Conservation (phyloP, 2,329 filamentous ascomycete species). For the Macroventuria anomochaeta region DNA sequence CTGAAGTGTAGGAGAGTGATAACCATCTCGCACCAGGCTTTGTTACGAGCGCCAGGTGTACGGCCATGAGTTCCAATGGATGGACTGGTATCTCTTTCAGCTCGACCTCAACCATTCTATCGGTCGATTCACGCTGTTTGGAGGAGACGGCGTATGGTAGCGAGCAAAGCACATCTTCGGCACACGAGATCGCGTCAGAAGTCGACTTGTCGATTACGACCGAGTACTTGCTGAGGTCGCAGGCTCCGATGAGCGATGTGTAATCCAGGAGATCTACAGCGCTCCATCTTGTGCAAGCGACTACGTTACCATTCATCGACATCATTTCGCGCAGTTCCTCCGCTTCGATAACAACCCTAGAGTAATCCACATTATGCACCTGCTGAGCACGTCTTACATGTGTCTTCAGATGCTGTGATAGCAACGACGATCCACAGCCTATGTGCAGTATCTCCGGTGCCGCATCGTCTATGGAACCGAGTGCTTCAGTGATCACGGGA, state of each 20-base stretch:
- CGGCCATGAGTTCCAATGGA: constrained; percentile 48
- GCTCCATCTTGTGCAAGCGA: constrained; percentile 42
- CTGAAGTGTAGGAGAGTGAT: constrained; percentile 48
- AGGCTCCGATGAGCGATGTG: constrained; percentile 35
- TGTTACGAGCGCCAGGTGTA: constrained; percentile 50
- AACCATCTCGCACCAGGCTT: constrained; percentile 50
- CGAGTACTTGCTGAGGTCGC: constrained; percentile 36
- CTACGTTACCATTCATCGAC: background rate
- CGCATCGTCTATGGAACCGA: constrained; percentile 19
- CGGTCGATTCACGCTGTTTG: background rate
- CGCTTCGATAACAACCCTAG: constrained; percentile 42
- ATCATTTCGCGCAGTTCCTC: constrained; percentile 36
- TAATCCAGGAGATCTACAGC: constrained; percentile 46
- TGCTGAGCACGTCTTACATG: constrained; percentile 40
- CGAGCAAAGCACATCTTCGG: constrained; percentile 39
- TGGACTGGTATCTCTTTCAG: constrained; percentile 34
- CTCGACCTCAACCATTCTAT: constrained; percentile 4
- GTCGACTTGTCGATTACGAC: constrained; percentile 49
- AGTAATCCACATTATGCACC: constrained; percentile 51
- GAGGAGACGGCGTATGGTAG: constrained; percentile 40
- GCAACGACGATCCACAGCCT: constrained; percentile 49
- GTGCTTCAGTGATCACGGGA: constrained; percentile 32
- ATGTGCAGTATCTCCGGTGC: constrained; percentile 45
- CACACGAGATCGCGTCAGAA: constrained; percentile 48
- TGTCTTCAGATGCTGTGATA: constrained; percentile 47